phyloP scores from a whole-genome alignment of 164 flowering plant species.

The Vitis rotundifolia region DNA sequence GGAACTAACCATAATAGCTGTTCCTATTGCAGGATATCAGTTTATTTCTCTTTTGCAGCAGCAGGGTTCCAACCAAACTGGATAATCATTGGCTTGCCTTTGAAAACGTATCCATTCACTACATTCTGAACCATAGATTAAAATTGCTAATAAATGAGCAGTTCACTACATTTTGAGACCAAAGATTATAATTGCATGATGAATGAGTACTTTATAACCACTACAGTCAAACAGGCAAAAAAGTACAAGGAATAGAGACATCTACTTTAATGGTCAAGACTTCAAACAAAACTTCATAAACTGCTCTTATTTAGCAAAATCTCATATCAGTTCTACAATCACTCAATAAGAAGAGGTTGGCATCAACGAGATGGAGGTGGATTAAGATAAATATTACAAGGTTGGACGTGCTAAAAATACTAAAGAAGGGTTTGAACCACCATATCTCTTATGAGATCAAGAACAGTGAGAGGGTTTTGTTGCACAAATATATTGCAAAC shows the following conservation, averaged over 20 bases:
- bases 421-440: no score
- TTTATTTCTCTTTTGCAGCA: slow-evolving; percentile 47
- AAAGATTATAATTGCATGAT: neutral
- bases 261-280: neutral
- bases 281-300: neutral
- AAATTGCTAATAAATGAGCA: no score
- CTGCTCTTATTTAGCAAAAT: neutral
- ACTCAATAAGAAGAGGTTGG: neutral
- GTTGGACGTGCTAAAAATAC: no score
- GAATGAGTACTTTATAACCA: neutral
- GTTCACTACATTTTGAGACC: no score
- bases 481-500: no score
- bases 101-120: slow-evolving; percentile 83
- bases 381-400: no score
- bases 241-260: neutral
- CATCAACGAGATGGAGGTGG: no score
- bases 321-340: neutral
- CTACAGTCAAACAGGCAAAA: neutral
- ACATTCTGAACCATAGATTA: slow-evolving; percentile 53
- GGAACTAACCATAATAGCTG: no score
- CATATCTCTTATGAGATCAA: no score
- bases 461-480: no score
- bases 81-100: slow-evolving; percentile 91
- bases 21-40: no score
- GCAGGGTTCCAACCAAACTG: slow-evolving; percentile 86